phyloP scores from a whole-genome alignment of 116 monocot species.

The Posidonia oceanica region DNA sequence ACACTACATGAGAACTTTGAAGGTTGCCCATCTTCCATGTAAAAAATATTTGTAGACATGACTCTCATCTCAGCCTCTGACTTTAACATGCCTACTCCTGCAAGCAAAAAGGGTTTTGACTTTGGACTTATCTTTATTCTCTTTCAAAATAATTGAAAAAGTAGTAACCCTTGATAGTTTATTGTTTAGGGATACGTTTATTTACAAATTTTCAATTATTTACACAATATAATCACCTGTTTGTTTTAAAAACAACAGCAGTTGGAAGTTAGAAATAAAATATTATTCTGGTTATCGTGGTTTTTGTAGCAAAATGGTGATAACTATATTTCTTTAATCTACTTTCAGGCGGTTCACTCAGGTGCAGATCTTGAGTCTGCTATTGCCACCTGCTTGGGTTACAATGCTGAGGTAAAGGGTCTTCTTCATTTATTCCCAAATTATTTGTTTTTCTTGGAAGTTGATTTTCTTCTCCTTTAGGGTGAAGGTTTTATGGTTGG shows the following conservation, averaged over 20 bases:
- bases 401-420: conserved; percentile 57
- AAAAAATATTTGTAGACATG: background rate
- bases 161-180: background rate
- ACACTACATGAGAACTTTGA: conserved; percentile 84
- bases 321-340: background rate
- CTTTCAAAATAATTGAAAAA: too few relatives aligned
- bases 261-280: too few relatives aligned
- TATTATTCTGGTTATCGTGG: background rate
- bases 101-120: too few relatives aligned
- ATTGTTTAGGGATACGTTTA: background rate
- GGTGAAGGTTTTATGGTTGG: conserved; percentile 99
- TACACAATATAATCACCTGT: too few relatives aligned
- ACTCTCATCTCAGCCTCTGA: background rate
- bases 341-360: conserved; percentile 51
- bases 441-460: conserved; percentile 1
- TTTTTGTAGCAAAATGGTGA: background rate
- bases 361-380: conserved; percentile 99
- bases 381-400: conserved; percentile 93
- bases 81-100: background rate
- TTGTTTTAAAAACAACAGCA: too few relatives aligned
- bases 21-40: conserved; percentile 28
- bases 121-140: too few relatives aligned
- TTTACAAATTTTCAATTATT: too few relatives aligned
- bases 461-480: conserved; percentile 14
- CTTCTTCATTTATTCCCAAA: background rate